Conservation (phyloP, 257 asterid genomes). For the Nyctanthes arbortristis region DNA sequence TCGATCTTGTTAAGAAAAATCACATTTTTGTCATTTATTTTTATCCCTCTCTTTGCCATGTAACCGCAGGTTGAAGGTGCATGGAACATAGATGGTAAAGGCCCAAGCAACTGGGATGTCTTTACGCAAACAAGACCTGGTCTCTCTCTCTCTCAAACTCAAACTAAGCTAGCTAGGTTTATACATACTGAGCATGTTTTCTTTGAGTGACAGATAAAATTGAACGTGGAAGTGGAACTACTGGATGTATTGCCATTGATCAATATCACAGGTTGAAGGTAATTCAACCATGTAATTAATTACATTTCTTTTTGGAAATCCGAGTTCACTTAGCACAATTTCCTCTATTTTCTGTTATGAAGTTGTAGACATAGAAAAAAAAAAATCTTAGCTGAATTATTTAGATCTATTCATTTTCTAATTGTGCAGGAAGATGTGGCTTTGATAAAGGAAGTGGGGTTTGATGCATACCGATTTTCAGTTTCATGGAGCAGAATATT, state of each 20-base stretch:
- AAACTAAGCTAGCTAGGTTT: too few species aligned
- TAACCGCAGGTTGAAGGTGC: constrained; percentile 33
- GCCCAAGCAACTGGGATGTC: constrained; percentile 44
- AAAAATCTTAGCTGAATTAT: background rate
- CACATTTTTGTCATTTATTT: too few species aligned
- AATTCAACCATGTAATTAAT: too few species aligned
- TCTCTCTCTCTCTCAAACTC: constrained; percentile 5
- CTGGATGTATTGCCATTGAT: constrained; percentile 46
- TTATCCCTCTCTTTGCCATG: background rate
- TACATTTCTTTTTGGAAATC: too few species aligned
- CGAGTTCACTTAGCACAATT: too few species aligned
- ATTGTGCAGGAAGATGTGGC: constrained; percentile 30
- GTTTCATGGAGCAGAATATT: constrained; percentile 32
- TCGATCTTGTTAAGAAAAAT: too few species aligned
- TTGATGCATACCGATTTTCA: constrained; percentile 29
- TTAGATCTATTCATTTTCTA: background rate
- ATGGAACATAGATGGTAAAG: constrained; percentile 35
- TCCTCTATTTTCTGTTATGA: too few species aligned
- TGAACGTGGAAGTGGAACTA: constrained; percentile 28
- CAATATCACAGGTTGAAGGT: constrained; percentile 38
- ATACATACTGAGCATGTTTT: background rate
- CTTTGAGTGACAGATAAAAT: constrained; percentile 28
- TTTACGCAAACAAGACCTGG: constrained; percentile 24
- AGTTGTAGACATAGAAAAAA: background rate
- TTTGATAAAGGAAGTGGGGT: constrained; percentile 23